Evolutionary conservation across 495 filamentous ascomycete genomes (phyloP), one percentile per base, ranked within the genome.

Genomic region (Aspergillus taichungensis): DNA sequence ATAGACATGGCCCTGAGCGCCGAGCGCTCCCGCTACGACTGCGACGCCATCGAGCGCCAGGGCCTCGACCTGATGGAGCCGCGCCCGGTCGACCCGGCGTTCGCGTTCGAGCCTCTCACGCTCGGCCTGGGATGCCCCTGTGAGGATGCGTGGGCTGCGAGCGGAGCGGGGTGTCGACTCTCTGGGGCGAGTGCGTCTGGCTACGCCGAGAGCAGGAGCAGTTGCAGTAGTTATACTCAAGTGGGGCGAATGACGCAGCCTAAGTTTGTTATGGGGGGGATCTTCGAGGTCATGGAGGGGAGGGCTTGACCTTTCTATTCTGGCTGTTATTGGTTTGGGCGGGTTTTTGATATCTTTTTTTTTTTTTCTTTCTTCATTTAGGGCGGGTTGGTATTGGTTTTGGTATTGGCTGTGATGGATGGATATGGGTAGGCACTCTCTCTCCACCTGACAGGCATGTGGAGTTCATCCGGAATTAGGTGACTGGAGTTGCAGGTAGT

Each of bases 221-320:
- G n/a, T 47, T 3, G 32, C 34, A 8, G 43, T 37, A 8, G 44
- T 46, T 40, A 34, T 13, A 43, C 30, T 6, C 37, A 46, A 8
- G 34, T 32, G 6, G 41, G 42, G 30, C 8, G n/a, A 34, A 7
- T 42, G 12, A 40, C 45, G 38, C 63, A 61, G 43, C 67, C 63
- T 10, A 49, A 60, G 6, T 67, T 65, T 45, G 69, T 73, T 6
- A 70, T 73, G 65, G 66, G 66, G 12, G 69, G 69, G 8, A 73
- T 73, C 27, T 66, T 70, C 46, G 69, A 73, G 52, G 66, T 71
- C n/a, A 69, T 73, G 69, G 69, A 73, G 36, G 69, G 66, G 4
- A 48, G 56, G 24, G 61, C 58, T 18, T 72, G 50, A 53, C 33
- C 13, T 40, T 44, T 18, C 37, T 13, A 18, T 49, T 14, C 41